phyloP scores from a whole-genome alignment of 768 basidiomycete species.

The Psilocybe tampanensis region DNA sequence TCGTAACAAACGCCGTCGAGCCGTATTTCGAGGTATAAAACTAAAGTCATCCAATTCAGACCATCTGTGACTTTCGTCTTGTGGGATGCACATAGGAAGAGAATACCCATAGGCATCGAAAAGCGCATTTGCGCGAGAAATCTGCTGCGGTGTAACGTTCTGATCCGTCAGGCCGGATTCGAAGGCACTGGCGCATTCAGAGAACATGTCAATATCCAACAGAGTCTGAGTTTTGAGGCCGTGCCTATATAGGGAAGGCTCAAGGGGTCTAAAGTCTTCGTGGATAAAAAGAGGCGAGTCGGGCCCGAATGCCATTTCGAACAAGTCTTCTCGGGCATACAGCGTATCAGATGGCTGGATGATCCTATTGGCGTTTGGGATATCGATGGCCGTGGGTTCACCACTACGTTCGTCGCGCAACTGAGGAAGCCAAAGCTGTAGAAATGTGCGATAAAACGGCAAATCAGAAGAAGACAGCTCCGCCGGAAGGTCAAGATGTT shows the following conservation, averaged over 20 bases:
- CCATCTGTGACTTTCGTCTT: conserved; percentile 27
- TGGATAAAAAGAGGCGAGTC: conserved; percentile 34
- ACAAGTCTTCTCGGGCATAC: conserved; percentile 37
- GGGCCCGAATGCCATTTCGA: conserved; percentile 35
- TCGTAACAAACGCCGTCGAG: conserved; percentile 18
- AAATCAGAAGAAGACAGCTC: conserved; percentile 6
- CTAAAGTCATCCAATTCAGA: conserved; percentile 29
- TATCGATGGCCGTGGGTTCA: conserved; percentile 16
- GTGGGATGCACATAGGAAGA: conserved; percentile 29
- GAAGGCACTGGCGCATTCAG: conserved; percentile 35
- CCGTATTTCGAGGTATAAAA: conserved; percentile 43
- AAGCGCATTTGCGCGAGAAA: conserved; percentile 29
- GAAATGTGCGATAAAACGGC: conserved; percentile 15
- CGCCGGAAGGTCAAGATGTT: conserved; percentile 11
- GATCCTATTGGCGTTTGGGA: conserved; percentile 33
- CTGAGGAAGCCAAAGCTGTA: conserved; percentile 13
- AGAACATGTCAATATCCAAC: conserved; percentile 37
- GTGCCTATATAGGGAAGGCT: conserved; percentile 24
- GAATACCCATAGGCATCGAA: conserved; percentile 36
- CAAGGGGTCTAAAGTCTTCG: conserved; percentile 29
- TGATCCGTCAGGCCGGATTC: conserved; percentile 16
- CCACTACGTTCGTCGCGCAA: no score
- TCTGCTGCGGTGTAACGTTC: conserved; percentile 10
- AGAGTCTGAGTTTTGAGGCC: conserved; percentile 32
- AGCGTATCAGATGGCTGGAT: conserved; percentile 30